Evolutionary conservation across 805 yeast species (phyloP).

Genomic region (Candida maesae): DNA sequence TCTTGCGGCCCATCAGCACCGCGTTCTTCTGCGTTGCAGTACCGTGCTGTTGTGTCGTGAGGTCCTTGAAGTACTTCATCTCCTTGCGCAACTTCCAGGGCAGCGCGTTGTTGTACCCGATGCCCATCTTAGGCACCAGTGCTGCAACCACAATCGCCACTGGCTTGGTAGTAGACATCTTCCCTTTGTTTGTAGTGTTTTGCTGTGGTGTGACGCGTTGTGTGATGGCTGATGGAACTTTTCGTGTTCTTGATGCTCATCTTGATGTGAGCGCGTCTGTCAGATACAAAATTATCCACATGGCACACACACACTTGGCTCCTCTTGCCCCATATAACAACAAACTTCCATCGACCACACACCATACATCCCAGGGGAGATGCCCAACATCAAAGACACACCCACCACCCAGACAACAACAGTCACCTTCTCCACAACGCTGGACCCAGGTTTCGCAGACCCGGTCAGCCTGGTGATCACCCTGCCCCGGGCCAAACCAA

Average conservation of each 20-base stretch:
- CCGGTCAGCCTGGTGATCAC: conserved; percentile 14
- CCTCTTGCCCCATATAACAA: too few relatives aligned
- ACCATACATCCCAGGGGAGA: neutral
- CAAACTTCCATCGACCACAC: neutral
- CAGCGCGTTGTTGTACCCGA: conserved; percentile 73
- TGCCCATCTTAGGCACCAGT: conserved; percentile 72
- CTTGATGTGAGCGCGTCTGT: too few relatives aligned
- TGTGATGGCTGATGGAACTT: too few relatives aligned
- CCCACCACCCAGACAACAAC: conserved; percentile 1
- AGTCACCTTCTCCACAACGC: conserved; percentile 5
- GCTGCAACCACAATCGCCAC: conserved; percentile 83
- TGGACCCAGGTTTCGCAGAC: conserved; percentile 15
- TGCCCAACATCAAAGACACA: neutral
- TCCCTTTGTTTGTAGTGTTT: neutral
- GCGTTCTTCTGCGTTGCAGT: conserved; percentile 47
- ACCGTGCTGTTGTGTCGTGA: conserved; percentile 42
- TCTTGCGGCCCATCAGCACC: conserved; percentile 93
- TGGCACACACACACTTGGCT: too few relatives aligned
- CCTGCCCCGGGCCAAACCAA: conserved; percentile 9
- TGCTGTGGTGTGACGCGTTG: neutral
- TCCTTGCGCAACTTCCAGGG: conserved; percentile 89
- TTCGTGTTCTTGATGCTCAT: too few relatives aligned
- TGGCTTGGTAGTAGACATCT: conserved; percentile 26
- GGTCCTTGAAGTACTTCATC: conserved; percentile 77
- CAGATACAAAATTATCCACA: too few relatives aligned